Conservation (phyloP, 1,139 yeast genomes). For the Kurtzmaniella natalensis region DNA sequence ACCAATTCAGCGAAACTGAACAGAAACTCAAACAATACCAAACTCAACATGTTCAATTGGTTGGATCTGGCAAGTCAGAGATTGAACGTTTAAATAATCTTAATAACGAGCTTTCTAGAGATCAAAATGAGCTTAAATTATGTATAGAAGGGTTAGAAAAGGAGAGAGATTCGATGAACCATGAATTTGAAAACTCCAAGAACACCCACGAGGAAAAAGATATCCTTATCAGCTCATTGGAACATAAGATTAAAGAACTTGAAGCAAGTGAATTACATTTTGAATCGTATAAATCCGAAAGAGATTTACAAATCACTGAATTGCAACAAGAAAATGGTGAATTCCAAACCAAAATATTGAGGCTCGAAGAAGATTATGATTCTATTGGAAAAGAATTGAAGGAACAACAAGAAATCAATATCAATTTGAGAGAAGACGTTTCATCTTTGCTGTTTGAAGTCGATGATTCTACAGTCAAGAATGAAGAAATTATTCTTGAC, state of each 20-base stretch:
- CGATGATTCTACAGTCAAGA: not conserved
- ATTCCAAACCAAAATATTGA: not conserved
- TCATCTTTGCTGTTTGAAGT: constrained; percentile 2
- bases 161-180: constrained; percentile 1
- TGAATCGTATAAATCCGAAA: not conserved
- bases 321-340: not conserved
- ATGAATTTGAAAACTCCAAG: constrained; percentile 1
- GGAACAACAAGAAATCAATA: constrained; percentile 1
- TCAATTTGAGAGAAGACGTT: not conserved
- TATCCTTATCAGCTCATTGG: not conserved
- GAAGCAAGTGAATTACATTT: not conserved
- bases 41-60: no score
- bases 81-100: no score
- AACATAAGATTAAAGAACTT: not conserved
- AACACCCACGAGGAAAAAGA: not conserved
- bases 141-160: not conserved
- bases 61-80: no score
- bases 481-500: not conserved
- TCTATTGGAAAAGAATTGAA: not conserved
- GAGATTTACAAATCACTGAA: not conserved
- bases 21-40: no score
- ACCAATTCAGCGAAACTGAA: no score
- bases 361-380: not conserved
- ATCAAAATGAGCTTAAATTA: no score
- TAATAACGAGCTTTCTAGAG: no score